A percentile compares a stretch with the other conserved stretches of the same genome.
These are phyloP conservation scores for Aspergillus terreus DNA, from an alignment of 2,329 filamentous ascomycete genomes.

Conservation along the genomic window DNA sequence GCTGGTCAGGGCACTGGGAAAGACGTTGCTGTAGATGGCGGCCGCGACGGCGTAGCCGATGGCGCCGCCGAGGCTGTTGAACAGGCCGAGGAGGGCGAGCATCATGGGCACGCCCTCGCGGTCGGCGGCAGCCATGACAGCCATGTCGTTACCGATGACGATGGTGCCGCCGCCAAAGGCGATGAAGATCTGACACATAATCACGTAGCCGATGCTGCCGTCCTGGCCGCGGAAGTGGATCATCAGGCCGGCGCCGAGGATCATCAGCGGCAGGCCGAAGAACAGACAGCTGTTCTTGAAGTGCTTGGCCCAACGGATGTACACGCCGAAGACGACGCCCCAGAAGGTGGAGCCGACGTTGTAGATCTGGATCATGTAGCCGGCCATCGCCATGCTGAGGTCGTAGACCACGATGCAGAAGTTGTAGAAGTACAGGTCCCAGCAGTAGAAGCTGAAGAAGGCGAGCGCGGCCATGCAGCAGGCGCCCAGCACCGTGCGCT, in stretches of 20 bases:
- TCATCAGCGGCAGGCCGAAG: constrained; percentile 50
- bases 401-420: constrained; percentile 54
- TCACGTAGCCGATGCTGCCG: constrained; percentile 47
- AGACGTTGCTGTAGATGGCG: constrained; percentile 57
- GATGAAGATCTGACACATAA: constrained; percentile 56
- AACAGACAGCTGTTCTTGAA: constrained; percentile 52
- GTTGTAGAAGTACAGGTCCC: constrained; percentile 53
- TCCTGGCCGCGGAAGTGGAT: constrained; percentile 53
- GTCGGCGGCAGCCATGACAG: constrained; percentile 54
- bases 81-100: constrained; percentile 34
- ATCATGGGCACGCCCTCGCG: constrained; percentile 53
- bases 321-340: constrained; percentile 46
- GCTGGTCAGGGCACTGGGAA: constrained; percentile 44
- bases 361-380: constrained; percentile 50
- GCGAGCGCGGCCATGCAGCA: constrained; percentile 47
- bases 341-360: constrained; percentile 55
- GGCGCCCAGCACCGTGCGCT: constrained; percentile 51
- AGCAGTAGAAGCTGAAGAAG: constrained; percentile 50
- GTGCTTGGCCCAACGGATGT: constrained; percentile 48
- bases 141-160: constrained; percentile 55
- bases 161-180: constrained; percentile 53
- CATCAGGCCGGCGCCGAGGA: constrained; percentile 54
- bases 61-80: constrained; percentile 32
- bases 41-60: constrained; percentile 30
- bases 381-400: constrained; percentile 39